phyloP scores from a whole-genome alignment of 768 basidiomycete genomes.

The Porpolomopsis calyptriformis region DNA sequence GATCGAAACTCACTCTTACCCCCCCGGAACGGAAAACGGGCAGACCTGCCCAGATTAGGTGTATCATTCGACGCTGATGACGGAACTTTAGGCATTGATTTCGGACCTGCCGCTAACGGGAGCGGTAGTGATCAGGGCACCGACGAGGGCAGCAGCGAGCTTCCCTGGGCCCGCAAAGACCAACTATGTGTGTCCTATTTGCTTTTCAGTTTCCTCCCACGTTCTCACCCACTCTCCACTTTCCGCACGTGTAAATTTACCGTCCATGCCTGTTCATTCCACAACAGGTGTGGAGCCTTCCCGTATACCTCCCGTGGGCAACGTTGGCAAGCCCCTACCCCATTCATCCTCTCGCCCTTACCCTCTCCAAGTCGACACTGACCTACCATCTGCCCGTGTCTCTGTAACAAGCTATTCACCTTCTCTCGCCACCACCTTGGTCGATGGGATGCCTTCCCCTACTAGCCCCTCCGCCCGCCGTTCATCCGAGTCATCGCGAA shows the following conservation, averaged over 20 bases:
- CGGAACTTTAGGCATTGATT: constrained; percentile 50
- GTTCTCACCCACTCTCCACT: constrained; percentile 20
- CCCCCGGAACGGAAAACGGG: constrained; percentile 16
- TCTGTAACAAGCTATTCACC: constrained; percentile 31
- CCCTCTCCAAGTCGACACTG: constrained; percentile 53
- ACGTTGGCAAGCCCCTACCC: no score
- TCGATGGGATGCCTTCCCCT: constrained; percentile 2
- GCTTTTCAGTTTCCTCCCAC: constrained; percentile 16
- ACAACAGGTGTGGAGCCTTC: neutral
- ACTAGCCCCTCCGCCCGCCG: constrained; percentile 30
- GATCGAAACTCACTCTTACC: constrained; percentile 8
- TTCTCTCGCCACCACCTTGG: constrained; percentile 26
- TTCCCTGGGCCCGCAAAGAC: constrained; percentile 45
- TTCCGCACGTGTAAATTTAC: neutral
- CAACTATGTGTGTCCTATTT: constrained; percentile 22
- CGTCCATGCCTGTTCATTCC: neutral
- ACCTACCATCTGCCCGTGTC: constrained; percentile 31
- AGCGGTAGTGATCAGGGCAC: constrained; percentile 32
- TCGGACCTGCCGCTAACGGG: constrained; percentile 22
- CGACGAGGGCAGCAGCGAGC: constrained; percentile 43
- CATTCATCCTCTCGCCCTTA: constrained; percentile 22
- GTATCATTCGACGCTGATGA: constrained; percentile 44
- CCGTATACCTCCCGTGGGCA: no score
- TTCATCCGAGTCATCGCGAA: constrained; percentile 62
- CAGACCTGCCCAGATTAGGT: constrained; percentile 28